Evolutionary conservation across 257 asterid species (phyloP), one percentile per base, ranked within the genome.

Genomic region (Haberlea rhodopensis): DNA sequence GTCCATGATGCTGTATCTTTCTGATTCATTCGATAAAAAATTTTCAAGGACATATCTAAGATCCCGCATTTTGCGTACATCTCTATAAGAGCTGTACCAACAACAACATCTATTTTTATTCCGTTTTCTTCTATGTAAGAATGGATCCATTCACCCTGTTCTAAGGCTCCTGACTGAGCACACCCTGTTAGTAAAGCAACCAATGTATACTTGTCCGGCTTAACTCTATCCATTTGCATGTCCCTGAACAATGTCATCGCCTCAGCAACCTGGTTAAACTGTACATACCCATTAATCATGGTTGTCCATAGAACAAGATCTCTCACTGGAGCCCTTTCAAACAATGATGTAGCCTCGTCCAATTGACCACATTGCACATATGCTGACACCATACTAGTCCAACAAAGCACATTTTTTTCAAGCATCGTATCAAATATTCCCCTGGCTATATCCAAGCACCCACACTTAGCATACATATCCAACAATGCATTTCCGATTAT

Each of bases 41-140:
- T 70, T 58, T 73, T 80, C 51, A 67, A 29, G 9, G 85, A 76
- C 52, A 76, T 77, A 29, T 70, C 76, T 60, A 80, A 61, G 55
- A 28, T 64, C 32, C 85, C 82, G 31, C 85, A 80, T 70, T 80
- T 76, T 31, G 85, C 79, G 64, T 80, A 80, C 85, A 73, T 80
- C 59, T 80, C 82, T 51, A 73, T 73, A 19, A 76, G 78, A 48
- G 85, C 85, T 20, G 85, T 80, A 51, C 85, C 85, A 19, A 74
- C 77, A 56, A 76, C 67, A 15, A 72, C 62, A 68, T 75, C 75
- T 28, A 80, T 28, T 19, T 28, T 31, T 49, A 80, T 67, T 51
- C 57, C 24, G 54, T 71, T 71, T 43, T 80, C 80, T 23, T 48
- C 49, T 48, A 76, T 70, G 68, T 68, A 76, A 55, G 58, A 60